Evolutionary conservation across 805 yeast species (phyloP), one percentile per base, ranked within the genome.

Genomic region (Cyberlindnera maritima): DNA sequence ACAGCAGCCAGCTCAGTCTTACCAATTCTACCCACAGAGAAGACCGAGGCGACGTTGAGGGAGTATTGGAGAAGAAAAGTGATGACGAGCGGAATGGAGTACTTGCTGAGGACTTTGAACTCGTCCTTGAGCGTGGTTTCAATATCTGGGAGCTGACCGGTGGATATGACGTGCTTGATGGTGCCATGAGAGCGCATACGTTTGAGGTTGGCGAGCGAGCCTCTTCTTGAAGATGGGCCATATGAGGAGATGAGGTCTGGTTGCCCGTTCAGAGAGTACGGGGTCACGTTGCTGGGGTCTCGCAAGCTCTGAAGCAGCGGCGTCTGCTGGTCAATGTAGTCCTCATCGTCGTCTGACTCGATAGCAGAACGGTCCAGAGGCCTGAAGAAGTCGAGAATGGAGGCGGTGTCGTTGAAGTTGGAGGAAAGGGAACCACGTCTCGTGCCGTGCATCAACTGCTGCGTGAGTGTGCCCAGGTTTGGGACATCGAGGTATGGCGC

Each of bases 11-110:
- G 69, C 55, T 84, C 89, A 20, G 75, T 72, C 32, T 80, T 76
- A 2, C 92, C 91, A 44, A 86, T 71, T 54, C 82, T 79, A 10
- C 92, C 90, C 26, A 85, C 91, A 3, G 86, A 80, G 61, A 86
- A 85, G 29, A 85, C 86, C 1, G 88, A 82, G 14, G 90, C 88
- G 42, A 86, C 83, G 3, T 88, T 82, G 40, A 85, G 69, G 0
- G 90, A 84, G 61, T 83, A 81, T 60, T 85, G 90, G 49, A 85
- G 65, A 23, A 85, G 60, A 55, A 85, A 85, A 0, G 92, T 85
- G 42, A 82, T 66, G 17, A 83, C 71, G 55, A 85, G 65, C 0
- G 92, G 92, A 26, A 80, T 54, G 0, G 88, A 80, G 67, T 67
- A 78, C 59, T 48, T 68, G 2, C 60, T 47, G 28, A 70, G 49